Evolutionary conservation across 768 basidiomycete genomes (phyloP).

Genomic region (Tulasnella sp.): DNA sequence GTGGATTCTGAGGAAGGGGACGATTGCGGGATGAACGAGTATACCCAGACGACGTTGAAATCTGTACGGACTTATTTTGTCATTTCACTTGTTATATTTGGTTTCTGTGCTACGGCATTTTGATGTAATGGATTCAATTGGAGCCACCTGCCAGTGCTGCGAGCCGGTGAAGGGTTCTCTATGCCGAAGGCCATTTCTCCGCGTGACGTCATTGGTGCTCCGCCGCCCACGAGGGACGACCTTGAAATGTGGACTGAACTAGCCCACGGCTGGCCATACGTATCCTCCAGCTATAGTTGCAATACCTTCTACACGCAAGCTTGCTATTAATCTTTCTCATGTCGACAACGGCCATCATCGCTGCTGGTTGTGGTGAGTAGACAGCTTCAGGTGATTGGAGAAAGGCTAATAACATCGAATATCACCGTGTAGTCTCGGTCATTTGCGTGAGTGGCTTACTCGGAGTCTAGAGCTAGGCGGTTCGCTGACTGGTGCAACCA

Average conservation of each 20-base stretch:
- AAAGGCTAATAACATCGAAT: not conserved
- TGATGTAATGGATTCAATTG: not conserved
- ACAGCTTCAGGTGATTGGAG: not conserved
- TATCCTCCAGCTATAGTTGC: not conserved
- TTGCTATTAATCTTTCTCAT: not conserved
- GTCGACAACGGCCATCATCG: not conserved
- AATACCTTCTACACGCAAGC: not conserved
- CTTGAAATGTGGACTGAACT: not conserved
- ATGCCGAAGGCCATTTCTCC: not conserved
- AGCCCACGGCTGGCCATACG: no score
- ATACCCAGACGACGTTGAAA: not conserved
- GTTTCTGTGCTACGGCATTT: not conserved
- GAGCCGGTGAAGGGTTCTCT: not conserved
- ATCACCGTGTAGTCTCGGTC: not conserved
- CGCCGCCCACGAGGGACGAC: not conserved
- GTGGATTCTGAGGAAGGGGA: slow-evolving; percentile 22
- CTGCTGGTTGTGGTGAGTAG: not conserved
- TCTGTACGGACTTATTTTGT: not conserved
- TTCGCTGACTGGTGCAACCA: not conserved
- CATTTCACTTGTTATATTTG: not conserved
- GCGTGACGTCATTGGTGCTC: not conserved
- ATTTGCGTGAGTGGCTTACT: not conserved
- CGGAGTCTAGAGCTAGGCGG: not conserved
- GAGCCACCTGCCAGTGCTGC: not conserved
- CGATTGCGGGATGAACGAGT: not conserved